phyloP scores from a whole-genome alignment of 306 rosid species.

The Quercus wislizeni region DNA sequence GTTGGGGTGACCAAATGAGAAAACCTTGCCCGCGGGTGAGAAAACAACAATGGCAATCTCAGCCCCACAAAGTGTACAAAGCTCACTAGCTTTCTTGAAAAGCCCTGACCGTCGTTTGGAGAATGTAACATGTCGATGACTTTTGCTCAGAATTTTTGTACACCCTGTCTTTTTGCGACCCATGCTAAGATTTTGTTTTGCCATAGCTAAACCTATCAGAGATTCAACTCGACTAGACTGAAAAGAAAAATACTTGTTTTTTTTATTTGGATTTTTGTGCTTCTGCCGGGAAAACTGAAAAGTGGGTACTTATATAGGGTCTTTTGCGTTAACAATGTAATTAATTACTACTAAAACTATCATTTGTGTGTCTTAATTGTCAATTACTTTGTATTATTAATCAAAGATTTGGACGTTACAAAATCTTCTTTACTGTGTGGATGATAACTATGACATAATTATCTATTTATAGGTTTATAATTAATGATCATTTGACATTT shows the following conservation, averaged over 20 bases:
- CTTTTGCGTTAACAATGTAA: too few relatives aligned
- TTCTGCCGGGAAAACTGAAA: not conserved
- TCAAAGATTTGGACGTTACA: too few relatives aligned
- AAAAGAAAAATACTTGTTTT: not conserved
- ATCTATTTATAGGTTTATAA: too few relatives aligned
- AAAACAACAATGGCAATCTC: constrained; percentile 59
- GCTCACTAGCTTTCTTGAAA: constrained; percentile 71
- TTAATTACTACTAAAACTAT: too few relatives aligned
- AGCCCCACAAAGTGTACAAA: constrained; percentile 68
- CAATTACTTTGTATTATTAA: too few relatives aligned
- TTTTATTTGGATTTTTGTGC: not conserved
- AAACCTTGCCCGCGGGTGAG: constrained; percentile 62
- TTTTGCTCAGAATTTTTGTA: constrained; percentile 53
- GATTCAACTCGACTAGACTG: constrained; percentile 38
- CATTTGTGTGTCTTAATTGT: too few relatives aligned
- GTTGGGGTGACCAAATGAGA: constrained; percentile 60
- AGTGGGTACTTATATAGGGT: not conserved
- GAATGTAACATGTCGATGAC: constrained; percentile 62
- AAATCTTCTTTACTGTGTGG: too few relatives aligned
- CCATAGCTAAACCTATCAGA: constrained; percentile 40
- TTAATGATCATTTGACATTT: too few relatives aligned
- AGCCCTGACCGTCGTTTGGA: constrained; percentile 66
- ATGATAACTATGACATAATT: too few relatives aligned
- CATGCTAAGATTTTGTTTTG: constrained; percentile 38
- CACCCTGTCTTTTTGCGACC: constrained; percentile 62